phyloP scores from a whole-genome alignment of 805 yeast genomes.

The Kluyveromyces wickerhamii region DNA sequence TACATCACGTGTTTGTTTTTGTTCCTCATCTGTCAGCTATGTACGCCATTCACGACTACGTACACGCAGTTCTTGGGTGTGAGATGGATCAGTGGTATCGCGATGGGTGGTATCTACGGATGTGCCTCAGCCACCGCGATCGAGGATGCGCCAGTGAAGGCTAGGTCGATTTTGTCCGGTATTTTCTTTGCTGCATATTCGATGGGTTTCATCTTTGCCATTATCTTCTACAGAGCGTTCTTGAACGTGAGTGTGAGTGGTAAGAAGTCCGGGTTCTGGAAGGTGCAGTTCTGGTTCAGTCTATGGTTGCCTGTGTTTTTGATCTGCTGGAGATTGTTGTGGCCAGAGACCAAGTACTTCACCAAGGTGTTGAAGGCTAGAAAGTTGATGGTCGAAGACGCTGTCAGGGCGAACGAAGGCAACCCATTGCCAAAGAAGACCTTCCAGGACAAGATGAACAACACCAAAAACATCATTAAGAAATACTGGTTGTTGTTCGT shows the following conservation, averaged over 20 bases:
- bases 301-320: slow-evolving; percentile 59
- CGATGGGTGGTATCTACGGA: slow-evolving; percentile 68
- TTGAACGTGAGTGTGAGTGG: slow-evolving; percentile 35
- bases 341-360: slow-evolving; percentile 56
- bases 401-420: slow-evolving; percentile 19
- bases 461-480: slow-evolving; percentile 33
- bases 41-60: slow-evolving; percentile 57
- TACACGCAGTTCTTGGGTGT: slow-evolving; percentile 51
- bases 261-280: too few relatives aligned
- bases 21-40: slow-evolving; percentile 52
- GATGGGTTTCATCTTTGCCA: slow-evolving; percentile 58
- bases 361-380: slow-evolving; percentile 25
- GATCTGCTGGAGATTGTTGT: slow-evolving; percentile 46
- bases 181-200: slow-evolving; percentile 51
- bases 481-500: slow-evolving; percentile 54
- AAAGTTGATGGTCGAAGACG: slow-evolving; percentile 13
- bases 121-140: slow-evolving; percentile 58
- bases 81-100: slow-evolving; percentile 57
- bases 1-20: slow-evolving; percentile 44
- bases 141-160: slow-evolving; percentile 51
- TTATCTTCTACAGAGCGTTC: slow-evolving; percentile 57
- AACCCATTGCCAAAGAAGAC: slow-evolving; percentile 15
- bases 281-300: slow-evolving; percentile 66
- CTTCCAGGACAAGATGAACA: slow-evolving; percentile 16
- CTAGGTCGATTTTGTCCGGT: slow-evolving; percentile 59